Evolutionary conservation across 192 early-diverging fungal genomes (phyloP).

Genomic region (Linnemannia exigua): DNA sequence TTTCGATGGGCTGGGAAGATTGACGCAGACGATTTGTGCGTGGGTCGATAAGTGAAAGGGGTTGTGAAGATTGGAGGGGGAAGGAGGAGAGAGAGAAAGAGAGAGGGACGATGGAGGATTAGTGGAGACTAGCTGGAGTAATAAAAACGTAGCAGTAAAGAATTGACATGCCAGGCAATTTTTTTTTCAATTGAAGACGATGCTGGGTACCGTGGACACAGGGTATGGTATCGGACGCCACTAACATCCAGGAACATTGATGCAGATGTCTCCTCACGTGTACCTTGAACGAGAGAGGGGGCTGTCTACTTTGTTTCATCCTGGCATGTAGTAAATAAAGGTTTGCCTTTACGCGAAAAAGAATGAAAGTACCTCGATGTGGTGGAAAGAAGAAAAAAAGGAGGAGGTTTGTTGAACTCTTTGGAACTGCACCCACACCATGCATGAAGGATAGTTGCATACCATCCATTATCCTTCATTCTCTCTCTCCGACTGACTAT

Average conservation of each 20-base stretch:
- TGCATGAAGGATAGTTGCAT: neutral
- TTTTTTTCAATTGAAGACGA: neutral
- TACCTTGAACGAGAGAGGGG: too few species aligned
- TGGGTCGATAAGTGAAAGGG: slow-evolving; percentile 46
- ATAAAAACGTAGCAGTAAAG: neutral
- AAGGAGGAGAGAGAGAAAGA: neutral
- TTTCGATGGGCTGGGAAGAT: slow-evolving; percentile 40
- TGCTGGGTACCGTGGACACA: neutral
- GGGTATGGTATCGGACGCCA: neutral
- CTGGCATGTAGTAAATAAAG: neutral
- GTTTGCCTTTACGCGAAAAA: too few species aligned
- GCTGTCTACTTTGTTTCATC: slow-evolving; percentile 1
- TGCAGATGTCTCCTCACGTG: neutral
- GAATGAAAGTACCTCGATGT: too few species aligned
- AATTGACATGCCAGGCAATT: neutral
- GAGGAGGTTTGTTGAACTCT: neutral
- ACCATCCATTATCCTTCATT: neutral
- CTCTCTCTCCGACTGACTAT: neutral
- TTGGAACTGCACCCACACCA: neutral
- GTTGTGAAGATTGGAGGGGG: neutral
- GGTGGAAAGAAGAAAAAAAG: neutral
- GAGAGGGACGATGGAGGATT: neutral
- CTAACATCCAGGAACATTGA: neutral
- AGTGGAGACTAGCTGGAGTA: neutral
- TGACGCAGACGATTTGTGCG: slow-evolving; percentile 45